phyloP scores from a whole-genome alignment of 257 asterid genomes.

The Solanum corneliomulleri region DNA sequence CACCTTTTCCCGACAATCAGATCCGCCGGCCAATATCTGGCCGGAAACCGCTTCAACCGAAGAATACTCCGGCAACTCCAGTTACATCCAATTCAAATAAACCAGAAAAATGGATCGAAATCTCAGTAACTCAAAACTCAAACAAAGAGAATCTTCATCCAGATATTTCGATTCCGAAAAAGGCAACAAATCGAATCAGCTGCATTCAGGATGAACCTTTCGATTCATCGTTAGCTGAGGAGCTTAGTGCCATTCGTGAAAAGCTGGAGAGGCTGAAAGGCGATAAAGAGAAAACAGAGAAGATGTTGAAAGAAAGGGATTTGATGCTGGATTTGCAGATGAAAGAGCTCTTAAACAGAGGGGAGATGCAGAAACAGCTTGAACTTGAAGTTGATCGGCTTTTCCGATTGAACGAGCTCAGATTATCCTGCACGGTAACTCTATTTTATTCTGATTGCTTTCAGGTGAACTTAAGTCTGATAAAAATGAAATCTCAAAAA shows the following conservation, averaged over 20 bases:
- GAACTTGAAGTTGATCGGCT: slow-evolving; percentile 85
- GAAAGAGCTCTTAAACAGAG: slow-evolving; percentile 40
- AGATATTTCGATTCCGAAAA: not conserved
- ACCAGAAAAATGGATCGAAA: not conserved
- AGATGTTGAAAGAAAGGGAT: slow-evolving; percentile 34
- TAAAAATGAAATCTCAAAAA: not conserved
- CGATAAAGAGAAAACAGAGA: slow-evolving; percentile 46
- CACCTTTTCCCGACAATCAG: not conserved
- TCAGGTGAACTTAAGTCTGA: not conserved
- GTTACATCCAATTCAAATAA: not conserved
- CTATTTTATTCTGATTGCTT: not conserved
- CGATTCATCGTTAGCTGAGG: slow-evolving; percentile 61
- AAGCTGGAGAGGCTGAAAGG: slow-evolving; percentile 48
- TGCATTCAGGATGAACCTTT: not conserved
- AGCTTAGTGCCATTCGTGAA: slow-evolving; percentile 53
- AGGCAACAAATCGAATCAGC: not conserved
- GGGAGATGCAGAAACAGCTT: slow-evolving; percentile 62
- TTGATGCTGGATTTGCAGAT: slow-evolving; percentile 42
- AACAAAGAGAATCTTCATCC: not conserved
- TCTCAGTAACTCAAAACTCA: not conserved
- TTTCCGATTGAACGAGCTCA: slow-evolving; percentile 71
- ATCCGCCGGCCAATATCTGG: not conserved
- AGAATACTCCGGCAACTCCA: not conserved
- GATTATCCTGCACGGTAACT: slow-evolving; percentile 47
- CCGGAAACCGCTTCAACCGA: not conserved